These are phyloP conservation scores for Coemansia sp. DNA, from an alignment of 192 early-diverging fungal genomes.

Conservation along the genomic window DNA sequence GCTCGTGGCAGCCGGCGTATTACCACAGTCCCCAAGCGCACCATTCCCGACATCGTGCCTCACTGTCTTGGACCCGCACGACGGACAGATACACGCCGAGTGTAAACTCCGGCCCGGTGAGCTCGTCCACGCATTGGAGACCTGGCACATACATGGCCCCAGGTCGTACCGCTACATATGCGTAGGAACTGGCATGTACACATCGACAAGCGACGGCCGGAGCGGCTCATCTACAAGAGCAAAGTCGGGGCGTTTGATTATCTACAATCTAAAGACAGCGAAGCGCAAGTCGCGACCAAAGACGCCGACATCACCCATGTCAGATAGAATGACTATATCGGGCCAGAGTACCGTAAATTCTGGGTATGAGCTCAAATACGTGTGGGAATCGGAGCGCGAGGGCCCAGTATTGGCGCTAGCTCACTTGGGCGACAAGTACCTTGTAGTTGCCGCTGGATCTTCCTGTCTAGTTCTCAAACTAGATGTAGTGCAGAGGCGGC, in stretches of 20 bases:
- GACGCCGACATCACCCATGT: neutral
- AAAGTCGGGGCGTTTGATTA: slow-evolving; percentile 30
- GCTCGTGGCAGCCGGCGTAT: slow-evolving; percentile 26
- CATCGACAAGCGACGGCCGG: neutral
- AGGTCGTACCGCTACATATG: slow-evolving; percentile 42
- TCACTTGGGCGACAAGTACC: slow-evolving; percentile 35
- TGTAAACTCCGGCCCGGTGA: slow-evolving; percentile 21
- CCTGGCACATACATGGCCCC: slow-evolving; percentile 35
- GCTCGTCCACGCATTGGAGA: slow-evolving; percentile 24
- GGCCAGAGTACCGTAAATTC: neutral
- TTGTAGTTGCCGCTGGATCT: slow-evolving; percentile 27
- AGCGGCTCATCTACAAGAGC: neutral
- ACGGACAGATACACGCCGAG: slow-evolving; percentile 15
- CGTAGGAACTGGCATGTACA: slow-evolving; percentile 32
- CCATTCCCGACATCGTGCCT: slow-evolving; percentile 17
- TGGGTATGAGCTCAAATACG: slow-evolving; percentile 36
- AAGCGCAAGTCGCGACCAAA: slow-evolving; percentile 19
- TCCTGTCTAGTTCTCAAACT: slow-evolving; percentile 34
- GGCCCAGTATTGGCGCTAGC: slow-evolving; percentile 32
- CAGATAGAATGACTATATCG: neutral
- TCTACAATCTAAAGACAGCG: slow-evolving; percentile 35
- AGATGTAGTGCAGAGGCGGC: slow-evolving; percentile 25
- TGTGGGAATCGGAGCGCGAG: slow-evolving; percentile 42
- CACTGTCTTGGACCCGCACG: slow-evolving; percentile 13
- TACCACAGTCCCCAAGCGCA: neutral